Evolutionary conservation across 2,329 filamentous ascomycete genomes (phyloP).

Genomic region (Curvularia verruculosa): DNA sequence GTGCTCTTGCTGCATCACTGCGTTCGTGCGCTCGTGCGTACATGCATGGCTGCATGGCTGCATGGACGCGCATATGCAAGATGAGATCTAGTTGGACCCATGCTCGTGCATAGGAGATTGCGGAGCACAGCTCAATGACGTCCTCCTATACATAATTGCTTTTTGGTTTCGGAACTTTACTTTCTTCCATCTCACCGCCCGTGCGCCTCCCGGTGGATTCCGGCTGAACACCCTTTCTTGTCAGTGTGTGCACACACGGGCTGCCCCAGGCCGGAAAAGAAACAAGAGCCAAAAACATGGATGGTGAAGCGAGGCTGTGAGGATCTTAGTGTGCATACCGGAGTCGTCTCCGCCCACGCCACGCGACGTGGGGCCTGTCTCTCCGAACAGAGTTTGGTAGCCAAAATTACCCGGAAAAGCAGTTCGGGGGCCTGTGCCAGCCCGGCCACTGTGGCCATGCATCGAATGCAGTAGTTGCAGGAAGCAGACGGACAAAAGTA

Average conservation of each 20-base stretch:
- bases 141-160: slow-evolving; percentile 5
- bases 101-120: slow-evolving; percentile 12
- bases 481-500: neutral
- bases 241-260: neutral
- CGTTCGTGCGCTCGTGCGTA: too few relatives aligned
- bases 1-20: neutral
- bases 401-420: neutral
- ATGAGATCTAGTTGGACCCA: slow-evolving; percentile 1
- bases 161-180: slow-evolving; percentile 8
- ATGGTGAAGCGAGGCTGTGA: neutral
- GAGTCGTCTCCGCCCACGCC: neutral
- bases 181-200: slow-evolving; percentile 1
- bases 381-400: neutral
- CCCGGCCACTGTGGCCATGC: neutral
- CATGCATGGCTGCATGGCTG: neutral
- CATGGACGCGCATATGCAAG: slow-evolving; percentile 1
- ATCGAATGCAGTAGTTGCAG: neutral
- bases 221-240: slow-evolving; percentile 11
- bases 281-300: neutral
- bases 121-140: slow-evolving; percentile 12
- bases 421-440: neutral
- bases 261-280: neutral
- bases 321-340: neutral
- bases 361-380: neutral
- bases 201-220: slow-evolving; percentile 8